Evolutionary conservation across 371 early-diverging fungal genomes (phyloP).

Genomic region (Mucor lusitanicus): DNA sequence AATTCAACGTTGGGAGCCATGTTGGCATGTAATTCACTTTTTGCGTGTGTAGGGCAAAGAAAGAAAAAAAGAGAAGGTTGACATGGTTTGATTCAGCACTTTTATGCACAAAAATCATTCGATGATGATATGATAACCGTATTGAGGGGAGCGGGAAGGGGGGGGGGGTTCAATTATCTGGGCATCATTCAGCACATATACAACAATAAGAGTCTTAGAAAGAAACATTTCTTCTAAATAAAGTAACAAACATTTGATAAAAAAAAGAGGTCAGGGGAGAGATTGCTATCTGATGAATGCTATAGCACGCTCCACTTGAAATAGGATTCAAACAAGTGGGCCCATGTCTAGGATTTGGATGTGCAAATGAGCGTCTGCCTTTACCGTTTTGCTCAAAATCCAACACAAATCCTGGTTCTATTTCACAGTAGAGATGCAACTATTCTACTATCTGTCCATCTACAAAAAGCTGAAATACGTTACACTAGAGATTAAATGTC

Average conservation of each 20-base stretch:
- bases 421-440: neutral
- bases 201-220: neutral
- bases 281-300: neutral
- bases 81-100: neutral
- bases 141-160: too few species aligned
- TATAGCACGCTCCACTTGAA: neutral
- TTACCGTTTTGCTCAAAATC: neutral
- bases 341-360: neutral
- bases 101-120: neutral
- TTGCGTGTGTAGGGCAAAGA: neutral
- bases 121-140: neutral
- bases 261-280: neutral
- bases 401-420: neutral
- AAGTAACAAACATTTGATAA: constrained; percentile 1
- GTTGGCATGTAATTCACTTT: neutral
- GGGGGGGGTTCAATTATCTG: neutral
- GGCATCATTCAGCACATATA: too few species aligned
- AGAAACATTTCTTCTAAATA: neutral
- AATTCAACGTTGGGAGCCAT: constrained; percentile 14
- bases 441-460: neutral
- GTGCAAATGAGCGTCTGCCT: neutral
- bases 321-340: neutral
- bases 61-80: neutral
- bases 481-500: neutral
- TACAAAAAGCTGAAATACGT: neutral